Evolutionary conservation across 2,329 filamentous ascomycete genomes (phyloP).

Genomic region (Cryphonectria naterciae): DNA sequence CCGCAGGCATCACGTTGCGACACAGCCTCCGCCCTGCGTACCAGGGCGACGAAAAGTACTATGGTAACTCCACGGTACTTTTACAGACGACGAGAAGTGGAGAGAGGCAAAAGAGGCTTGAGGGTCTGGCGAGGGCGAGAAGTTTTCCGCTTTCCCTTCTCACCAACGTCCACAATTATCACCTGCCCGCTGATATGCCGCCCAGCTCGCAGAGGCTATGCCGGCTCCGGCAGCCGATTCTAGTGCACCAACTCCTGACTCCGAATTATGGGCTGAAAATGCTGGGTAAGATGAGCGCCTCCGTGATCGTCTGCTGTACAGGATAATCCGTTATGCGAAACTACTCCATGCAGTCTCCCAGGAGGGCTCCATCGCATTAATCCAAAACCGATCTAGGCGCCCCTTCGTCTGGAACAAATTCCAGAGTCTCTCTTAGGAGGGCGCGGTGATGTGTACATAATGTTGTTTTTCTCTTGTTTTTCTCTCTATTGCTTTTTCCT

Average conservation of each 20-base stretch:
- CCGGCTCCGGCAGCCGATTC: background rate
- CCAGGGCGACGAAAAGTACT: too few relatives aligned
- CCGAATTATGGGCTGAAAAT: background rate
- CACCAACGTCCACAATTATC: background rate
- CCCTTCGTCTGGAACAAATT: background rate
- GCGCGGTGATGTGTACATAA: background rate
- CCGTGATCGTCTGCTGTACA: background rate
- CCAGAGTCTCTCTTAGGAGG: background rate
- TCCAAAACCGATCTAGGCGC: background rate
- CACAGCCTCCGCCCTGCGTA: background rate
- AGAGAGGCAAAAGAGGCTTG: background rate
- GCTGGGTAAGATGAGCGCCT: background rate
- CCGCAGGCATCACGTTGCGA: background rate
- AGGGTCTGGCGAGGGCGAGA: background rate
- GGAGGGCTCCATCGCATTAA: background rate
- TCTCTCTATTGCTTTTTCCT: too few relatives aligned
- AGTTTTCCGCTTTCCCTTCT: background rate
- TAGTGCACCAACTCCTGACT: background rate
- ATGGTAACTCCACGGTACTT: background rate
- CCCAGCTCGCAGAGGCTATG: background rate
- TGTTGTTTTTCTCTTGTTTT: background rate
- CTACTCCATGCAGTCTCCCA: background rate
- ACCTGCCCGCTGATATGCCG: background rate
- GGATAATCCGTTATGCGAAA: background rate
- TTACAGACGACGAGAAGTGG: background rate